A percentile compares a stretch with the other conserved stretches of the same genome.
Evolutionary conservation across 768 basidiomycete genomes (phyloP).

Genomic region (Pulveroboletus frians): DNA sequence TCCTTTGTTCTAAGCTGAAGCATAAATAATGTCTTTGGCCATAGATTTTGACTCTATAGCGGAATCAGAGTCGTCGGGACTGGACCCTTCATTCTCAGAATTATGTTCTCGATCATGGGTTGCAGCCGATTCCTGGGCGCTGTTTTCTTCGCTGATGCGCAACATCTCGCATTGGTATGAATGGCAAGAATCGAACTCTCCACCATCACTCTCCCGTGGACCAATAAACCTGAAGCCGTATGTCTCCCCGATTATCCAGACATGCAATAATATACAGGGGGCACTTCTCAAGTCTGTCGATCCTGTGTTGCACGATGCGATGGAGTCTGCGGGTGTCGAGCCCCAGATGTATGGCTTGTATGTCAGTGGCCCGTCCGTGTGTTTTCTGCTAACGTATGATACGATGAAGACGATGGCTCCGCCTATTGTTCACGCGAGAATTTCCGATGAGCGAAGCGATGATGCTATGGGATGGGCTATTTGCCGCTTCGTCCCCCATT

Average conservation of each 20-base stretch:
- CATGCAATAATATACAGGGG: constrained; percentile 77
- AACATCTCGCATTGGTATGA: constrained; percentile 76
- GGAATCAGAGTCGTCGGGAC: constrained; percentile 24
- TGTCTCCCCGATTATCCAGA: constrained; percentile 78
- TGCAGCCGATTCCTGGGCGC: constrained; percentile 81
- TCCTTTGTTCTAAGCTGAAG: constrained; percentile 22
- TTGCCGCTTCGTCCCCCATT: constrained; percentile 72
- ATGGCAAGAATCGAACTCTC: constrained; percentile 47
- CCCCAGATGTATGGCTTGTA: constrained; percentile 97
- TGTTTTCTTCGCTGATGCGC: constrained; percentile 80
- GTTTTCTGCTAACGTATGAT: constrained; percentile 11
- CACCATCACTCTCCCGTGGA: constrained; percentile 32
- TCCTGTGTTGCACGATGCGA: constrained; percentile 65
- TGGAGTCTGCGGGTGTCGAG: constrained; percentile 82
- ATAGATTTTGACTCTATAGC: constrained; percentile 76
- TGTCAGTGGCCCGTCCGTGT: constrained; percentile 28
- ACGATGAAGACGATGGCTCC: constrained; percentile 75
- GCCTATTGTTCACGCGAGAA: constrained; percentile 90
- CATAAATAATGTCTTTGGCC: constrained; percentile 18
- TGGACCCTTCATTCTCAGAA: constrained; percentile 44
- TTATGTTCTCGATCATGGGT: constrained; percentile 65
- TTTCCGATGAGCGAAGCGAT: constrained; percentile 77
- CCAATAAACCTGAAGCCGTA: constrained; percentile 55
- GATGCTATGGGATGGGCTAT: constrained; percentile 93
- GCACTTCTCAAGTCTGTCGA: constrained; percentile 71